Conservation (phyloP, 768 basidiomycete genomes). For the Sporobolomyces roseus region DNA sequence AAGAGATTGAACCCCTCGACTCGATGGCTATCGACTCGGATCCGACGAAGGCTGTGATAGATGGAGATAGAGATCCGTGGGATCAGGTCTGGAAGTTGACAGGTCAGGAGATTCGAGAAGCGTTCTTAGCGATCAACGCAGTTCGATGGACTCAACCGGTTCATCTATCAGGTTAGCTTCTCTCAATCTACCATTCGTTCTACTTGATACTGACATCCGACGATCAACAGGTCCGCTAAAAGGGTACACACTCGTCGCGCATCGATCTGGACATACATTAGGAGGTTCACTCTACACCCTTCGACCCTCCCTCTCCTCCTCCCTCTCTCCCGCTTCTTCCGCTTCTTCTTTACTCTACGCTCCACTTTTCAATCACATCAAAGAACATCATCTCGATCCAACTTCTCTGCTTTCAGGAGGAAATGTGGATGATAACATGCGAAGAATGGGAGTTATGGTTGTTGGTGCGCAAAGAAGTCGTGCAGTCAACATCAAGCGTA, state of each 20-base stretch:
- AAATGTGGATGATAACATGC: constrained; percentile 66
- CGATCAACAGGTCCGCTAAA: constrained; percentile 10
- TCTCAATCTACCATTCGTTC: constrained; percentile 28
- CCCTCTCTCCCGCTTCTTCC: constrained; percentile 37
- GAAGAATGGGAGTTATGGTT: constrained; percentile 86
- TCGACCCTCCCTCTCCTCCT: constrained; percentile 81
- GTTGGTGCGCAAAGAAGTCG: constrained; percentile 82
- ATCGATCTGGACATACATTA: constrained; percentile 88
- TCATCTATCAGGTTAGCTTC: constrained; percentile 74
- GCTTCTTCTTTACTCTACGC: constrained; percentile 87
- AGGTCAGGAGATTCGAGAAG: constrained; percentile 78
- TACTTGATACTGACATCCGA: neutral
- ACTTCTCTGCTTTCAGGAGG: constrained; percentile 65
- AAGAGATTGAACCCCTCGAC: constrained; percentile 24
- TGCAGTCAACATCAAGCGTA: constrained; percentile 77
- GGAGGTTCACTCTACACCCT: constrained; percentile 99
- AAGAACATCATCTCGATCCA: constrained; percentile 89
- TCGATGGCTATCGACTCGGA: constrained; percentile 38
- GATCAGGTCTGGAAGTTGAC: constrained; percentile 67
- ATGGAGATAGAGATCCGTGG: constrained; percentile 46
- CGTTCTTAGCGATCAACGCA: constrained; percentile 85
- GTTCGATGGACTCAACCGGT: constrained; percentile 93
- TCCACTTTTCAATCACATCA: constrained; percentile 91
- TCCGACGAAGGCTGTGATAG: constrained; percentile 43
- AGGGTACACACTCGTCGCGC: constrained; percentile 74